Percentiles rank a stretch among this genome's conserved stretches.
phyloP scores from a whole-genome alignment of 768 basidiomycete species.

The Naganishia vishniacii region DNA sequence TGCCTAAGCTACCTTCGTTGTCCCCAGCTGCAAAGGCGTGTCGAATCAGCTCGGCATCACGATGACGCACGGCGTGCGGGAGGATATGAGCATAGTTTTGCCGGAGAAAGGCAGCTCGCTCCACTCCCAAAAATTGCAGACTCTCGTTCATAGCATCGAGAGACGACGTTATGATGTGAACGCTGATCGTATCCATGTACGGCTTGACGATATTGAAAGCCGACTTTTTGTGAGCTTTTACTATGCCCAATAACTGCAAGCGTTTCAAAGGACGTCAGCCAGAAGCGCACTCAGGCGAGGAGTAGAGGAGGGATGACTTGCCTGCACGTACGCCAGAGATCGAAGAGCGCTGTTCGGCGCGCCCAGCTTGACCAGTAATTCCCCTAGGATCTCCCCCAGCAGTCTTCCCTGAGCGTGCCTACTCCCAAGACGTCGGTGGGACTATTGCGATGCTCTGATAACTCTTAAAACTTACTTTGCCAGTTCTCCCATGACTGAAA shows the following conservation, averaged over 20 bases:
- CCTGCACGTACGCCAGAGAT: slow-evolving; percentile 40
- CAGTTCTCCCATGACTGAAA: slow-evolving; percentile 33
- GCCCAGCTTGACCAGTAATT: slow-evolving; percentile 37
- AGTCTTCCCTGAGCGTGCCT: slow-evolving; percentile 26
- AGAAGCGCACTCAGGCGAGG: not conserved
- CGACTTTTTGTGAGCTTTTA: slow-evolving; percentile 34
- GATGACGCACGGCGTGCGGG: slow-evolving; percentile 35
- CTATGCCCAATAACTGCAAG: slow-evolving; percentile 32
- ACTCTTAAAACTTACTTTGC: slow-evolving; percentile 21
- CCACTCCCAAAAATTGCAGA: slow-evolving; percentile 37
- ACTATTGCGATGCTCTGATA: too few relatives aligned
- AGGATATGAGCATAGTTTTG: slow-evolving; percentile 37
- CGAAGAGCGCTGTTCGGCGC: slow-evolving; percentile 30
- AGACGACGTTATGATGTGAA: slow-evolving; percentile 32
- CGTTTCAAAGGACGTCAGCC: not conserved
- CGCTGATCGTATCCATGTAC: slow-evolving; percentile 37
- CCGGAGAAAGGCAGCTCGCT: slow-evolving; percentile 38
- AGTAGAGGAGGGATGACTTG: slow-evolving; percentile 19
- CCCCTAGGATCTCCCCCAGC: slow-evolving; percentile 31
- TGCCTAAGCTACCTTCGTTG: slow-evolving; percentile 26
- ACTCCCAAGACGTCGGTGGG: not conserved
- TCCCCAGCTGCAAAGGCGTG: slow-evolving; percentile 9
- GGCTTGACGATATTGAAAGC: slow-evolving; percentile 41
- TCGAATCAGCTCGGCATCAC: slow-evolving; percentile 20
- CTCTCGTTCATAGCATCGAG: slow-evolving; percentile 37